Conservation (phyloP, 768 basidiomycete genomes). For the Lenzites betulinus region DNA sequence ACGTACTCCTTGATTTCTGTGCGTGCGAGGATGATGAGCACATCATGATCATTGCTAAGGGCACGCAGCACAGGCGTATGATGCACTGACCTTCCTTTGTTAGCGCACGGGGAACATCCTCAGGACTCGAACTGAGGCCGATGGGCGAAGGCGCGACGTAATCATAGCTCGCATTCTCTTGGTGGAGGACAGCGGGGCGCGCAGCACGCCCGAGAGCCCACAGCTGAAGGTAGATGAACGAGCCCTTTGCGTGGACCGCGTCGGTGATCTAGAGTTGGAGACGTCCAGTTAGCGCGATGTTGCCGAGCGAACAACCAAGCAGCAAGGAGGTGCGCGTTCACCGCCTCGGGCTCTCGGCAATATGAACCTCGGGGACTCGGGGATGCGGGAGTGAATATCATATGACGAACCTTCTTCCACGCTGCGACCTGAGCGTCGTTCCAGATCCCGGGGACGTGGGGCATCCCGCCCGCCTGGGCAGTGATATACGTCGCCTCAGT, state of each 20-base stretch:
- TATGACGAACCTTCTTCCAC: constrained; percentile 47
- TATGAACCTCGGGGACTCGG: too few relatives aligned
- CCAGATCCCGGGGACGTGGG: constrained; percentile 63
- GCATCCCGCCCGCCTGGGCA: constrained; percentile 47
- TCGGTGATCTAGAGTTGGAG: constrained; percentile 47
- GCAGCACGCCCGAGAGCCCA: constrained; percentile 57
- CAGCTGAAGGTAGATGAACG: constrained; percentile 55
- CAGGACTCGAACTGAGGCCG: constrained; percentile 9
- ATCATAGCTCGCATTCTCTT: constrained; percentile 37
- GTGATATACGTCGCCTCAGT: constrained; percentile 60
- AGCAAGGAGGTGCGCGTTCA: too few relatives aligned
- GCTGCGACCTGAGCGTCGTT: constrained; percentile 52
- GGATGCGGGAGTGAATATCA: background rate
- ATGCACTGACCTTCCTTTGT: constrained; percentile 18
- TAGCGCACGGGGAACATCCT: constrained; percentile 26
- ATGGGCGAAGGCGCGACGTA: constrained; percentile 40
- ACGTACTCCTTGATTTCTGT: background rate
- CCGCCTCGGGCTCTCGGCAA: too few relatives aligned
- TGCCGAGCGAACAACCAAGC: too few relatives aligned
- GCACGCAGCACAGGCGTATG: background rate
- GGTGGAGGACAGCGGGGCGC: constrained; percentile 33
- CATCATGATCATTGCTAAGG: background rate
- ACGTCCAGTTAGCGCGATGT: too few relatives aligned
- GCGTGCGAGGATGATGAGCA: background rate
- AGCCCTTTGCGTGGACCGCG: constrained; percentile 56